Percentiles rank a stretch among this genome's conserved stretches.
Evolutionary conservation across 257 asterid genomes (phyloP).

Genomic region (Lavandula angustifolia): DNA sequence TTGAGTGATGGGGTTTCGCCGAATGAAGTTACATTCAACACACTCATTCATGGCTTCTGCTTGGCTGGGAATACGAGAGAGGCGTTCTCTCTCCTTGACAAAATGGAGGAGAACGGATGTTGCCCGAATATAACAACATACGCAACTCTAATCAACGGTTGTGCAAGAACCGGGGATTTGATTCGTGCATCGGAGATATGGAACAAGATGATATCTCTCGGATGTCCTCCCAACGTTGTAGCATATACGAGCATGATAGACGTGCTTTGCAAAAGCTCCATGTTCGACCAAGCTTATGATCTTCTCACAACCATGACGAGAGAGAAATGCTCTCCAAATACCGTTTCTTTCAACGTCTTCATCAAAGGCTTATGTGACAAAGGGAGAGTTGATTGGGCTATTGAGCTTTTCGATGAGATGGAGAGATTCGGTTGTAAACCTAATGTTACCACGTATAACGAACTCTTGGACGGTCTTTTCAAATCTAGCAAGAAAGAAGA

Average conservation of each 20-base stretch:
- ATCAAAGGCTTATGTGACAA: conserved; percentile 63
- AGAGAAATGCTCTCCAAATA: conserved; percentile 69
- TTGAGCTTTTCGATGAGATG: conserved; percentile 68
- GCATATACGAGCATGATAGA: conserved; percentile 81
- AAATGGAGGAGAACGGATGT: conserved; percentile 61
- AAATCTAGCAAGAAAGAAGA: conserved; percentile 35
- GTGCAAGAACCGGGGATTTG: conserved; percentile 60
- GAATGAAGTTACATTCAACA: conserved; percentile 70
- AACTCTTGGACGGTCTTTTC: conserved; percentile 61
- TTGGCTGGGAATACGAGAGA: conserved; percentile 52
- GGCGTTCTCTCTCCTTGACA: conserved; percentile 47
- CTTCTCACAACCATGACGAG: conserved; percentile 56
- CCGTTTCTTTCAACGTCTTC: conserved; percentile 62
- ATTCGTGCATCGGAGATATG: conserved; percentile 70
- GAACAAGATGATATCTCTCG: conserved; percentile 70
- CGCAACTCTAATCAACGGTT: conserved; percentile 67
- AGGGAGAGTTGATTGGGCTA: conserved; percentile 66
- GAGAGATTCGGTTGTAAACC: conserved; percentile 51
- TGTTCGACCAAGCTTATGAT: conserved; percentile 66
- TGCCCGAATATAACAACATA: conserved; percentile 60
- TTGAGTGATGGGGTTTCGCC: conserved; percentile 55
- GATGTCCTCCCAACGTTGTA: conserved; percentile 73
- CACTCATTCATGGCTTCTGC: conserved; percentile 69
- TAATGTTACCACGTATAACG: conserved; percentile 62
- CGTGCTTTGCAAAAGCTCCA: conserved; percentile 59